Base-by-base conservation (phyloP, 768 basidiomycete genomes). In the Paxillus involutus region DNA sequence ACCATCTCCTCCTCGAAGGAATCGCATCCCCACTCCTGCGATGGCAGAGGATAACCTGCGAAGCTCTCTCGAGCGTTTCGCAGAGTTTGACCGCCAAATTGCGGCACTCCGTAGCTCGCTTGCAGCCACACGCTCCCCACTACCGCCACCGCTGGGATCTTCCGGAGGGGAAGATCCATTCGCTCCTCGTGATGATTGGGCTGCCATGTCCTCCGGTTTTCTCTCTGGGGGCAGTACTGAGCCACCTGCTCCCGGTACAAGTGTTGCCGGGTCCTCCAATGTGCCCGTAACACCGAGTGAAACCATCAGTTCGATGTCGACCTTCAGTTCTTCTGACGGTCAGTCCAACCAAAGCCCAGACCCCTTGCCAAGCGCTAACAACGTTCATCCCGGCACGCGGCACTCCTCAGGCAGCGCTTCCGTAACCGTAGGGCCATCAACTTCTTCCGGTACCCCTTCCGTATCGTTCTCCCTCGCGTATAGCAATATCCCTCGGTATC, bases 31-130 rank as follows among this genome's bases (percentile, higher is more conserved):
- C 12, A 24, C 62, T 2, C 51, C 66, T 7, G 37, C 59, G 3
- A 55, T 57, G 3, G 56, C 68, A 41, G 70, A 75, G 36, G 77
- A 80, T 14, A 59, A 64, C 32, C 73, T 78, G 36, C 74, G 78
- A 19, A 59, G 73, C 14, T 77, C 80, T 0, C 55, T 84, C 21
- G 79, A 80, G 33, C 77, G 80, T 32, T 82, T 82, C 58, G 78
- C 75, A 66, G 73, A 75, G 29, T 83, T 83, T 55, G 80, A 84
- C 61, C 73, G 72, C 49, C 75, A 83, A 47, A 82, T 82, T 43
- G 75, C 78, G 55, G 74, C 74, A 17, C 64, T 82, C 56, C 75
- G 80, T 26, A 73, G 69, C 51, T 76, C 75, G 35, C 69, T 71
- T 45, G 66, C 57, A 43, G 49, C 59, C 4, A 61, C 63, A 65